These are phyloP conservation scores for Alternaria arborescens DNA, from an alignment of 2,329 filamentous ascomycete genomes.

Conservation along the genomic window DNA sequence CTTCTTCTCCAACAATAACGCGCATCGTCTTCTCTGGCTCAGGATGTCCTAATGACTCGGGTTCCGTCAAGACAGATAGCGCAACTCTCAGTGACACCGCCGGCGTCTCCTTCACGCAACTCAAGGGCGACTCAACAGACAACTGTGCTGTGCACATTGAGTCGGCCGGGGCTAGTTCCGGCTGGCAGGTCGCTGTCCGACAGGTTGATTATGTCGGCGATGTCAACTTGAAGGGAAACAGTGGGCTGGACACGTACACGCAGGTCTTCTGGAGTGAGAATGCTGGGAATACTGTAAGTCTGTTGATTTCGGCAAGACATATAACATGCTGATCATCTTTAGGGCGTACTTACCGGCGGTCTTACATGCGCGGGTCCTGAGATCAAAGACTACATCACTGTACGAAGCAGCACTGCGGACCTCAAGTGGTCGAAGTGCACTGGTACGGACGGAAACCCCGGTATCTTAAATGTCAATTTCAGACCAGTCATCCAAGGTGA, in stretches of 20 bases:
- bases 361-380: constrained; percentile 36
- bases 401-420: constrained; percentile 31
- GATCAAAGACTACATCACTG: constrained; percentile 37
- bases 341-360: constrained; percentile 31
- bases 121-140: constrained; percentile 34
- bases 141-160: constrained; percentile 46
- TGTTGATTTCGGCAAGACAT: not conserved
- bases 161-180: constrained; percentile 30
- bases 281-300: constrained; percentile 39
- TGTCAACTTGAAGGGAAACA: constrained; percentile 33
- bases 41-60: constrained; percentile 40
- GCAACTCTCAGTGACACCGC: constrained; percentile 33
- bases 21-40: constrained; percentile 36
- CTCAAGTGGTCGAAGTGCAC: constrained; percentile 45
- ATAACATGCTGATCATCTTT: not conserved
- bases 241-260: constrained; percentile 35
- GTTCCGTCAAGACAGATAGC: constrained; percentile 29
- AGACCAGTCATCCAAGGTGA: constrained; percentile 40
- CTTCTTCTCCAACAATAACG: constrained; percentile 34
- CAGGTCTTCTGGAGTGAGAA: constrained; percentile 43
- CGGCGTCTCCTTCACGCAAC: constrained; percentile 35
- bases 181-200: constrained; percentile 43
- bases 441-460: constrained; percentile 34
- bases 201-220: constrained; percentile 37
- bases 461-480: constrained; percentile 45